Evolutionary conservation across 2,329 filamentous ascomycete species (phyloP).

Genomic region (Colletotrichum sp.): DNA sequence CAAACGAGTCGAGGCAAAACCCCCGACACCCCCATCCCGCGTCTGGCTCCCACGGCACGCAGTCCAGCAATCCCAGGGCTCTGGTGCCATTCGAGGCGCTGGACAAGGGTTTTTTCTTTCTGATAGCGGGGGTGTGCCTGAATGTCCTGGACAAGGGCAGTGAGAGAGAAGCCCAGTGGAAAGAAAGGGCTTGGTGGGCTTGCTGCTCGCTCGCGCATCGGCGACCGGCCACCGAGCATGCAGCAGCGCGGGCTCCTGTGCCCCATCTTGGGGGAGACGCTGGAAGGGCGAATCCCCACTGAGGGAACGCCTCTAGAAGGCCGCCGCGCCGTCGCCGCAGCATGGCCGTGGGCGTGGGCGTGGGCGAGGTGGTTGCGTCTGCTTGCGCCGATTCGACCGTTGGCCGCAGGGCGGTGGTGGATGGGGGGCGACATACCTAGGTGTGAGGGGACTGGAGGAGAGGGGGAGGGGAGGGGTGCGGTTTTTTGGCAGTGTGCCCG

Average conservation of each 20-base stretch:
- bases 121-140: not conserved
- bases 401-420: not conserved
- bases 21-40: not conserved
- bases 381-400: not conserved
- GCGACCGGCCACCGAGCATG: conserved; percentile 18
- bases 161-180: not conserved
- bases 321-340: not conserved
- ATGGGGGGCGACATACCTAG: not conserved
- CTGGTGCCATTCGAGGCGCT: not conserved
- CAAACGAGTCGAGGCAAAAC: not conserved
- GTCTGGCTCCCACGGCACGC: not conserved
- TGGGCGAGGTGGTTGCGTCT: not conserved
- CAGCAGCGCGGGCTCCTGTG: not conserved
- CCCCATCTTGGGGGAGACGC: not conserved
- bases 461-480: not conserved
- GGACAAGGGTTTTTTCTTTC: not conserved
- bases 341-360: not conserved
- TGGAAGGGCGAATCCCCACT: not conserved
- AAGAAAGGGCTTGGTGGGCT: not conserved
- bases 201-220: not conserved
- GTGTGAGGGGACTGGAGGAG: not conserved
- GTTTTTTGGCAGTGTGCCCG: not conserved
- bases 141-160: not conserved
- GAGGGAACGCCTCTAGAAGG: conserved; percentile 8
- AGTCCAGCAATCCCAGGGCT: not conserved